A percentile compares a stretch with the other conserved stretches of the same genome.
Evolutionary conservation across 192 early-diverging fungal species (phyloP).

Genomic region (Oehlia diaphana): DNA sequence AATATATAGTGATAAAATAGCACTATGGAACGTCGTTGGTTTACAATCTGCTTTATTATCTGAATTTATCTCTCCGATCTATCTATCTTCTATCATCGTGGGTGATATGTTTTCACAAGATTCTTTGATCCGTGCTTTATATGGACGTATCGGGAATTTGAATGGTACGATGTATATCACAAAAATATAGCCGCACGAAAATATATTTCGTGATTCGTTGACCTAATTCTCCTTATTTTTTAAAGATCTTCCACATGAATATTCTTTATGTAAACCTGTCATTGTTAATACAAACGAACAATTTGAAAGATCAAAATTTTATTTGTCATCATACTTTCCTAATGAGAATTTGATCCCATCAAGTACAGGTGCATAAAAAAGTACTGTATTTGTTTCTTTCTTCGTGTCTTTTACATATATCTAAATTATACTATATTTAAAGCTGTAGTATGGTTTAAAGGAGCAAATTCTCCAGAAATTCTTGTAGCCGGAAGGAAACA

Average conservation of each 20-base stretch:
- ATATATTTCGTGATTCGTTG: background rate
- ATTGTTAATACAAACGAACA: background rate
- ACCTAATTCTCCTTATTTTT: background rate
- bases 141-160: slow-evolving; percentile 43
- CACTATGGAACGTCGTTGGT: slow-evolving; percentile 83
- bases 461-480: background rate
- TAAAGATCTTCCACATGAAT: slow-evolving; percentile 10
- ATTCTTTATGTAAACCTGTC: background rate
- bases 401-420: background rate
- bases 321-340: background rate
- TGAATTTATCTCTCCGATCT: slow-evolving; percentile 65
- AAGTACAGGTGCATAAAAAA: slow-evolving; percentile 4
- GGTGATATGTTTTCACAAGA: slow-evolving; percentile 67
- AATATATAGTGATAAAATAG: slow-evolving; percentile 81
- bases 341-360: background rate
- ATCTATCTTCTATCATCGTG: slow-evolving; percentile 62
- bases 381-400: no score
- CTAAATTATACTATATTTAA: background rate
- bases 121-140: slow-evolving; percentile 68
- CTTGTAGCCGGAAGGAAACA: slow-evolving; percentile 19
- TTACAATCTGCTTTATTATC: slow-evolving; percentile 71
- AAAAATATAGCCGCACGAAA: background rate
- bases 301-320: slow-evolving; percentile 18
- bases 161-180: background rate
- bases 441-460: slow-evolving; percentile 17